A percentile compares a stretch with the other conserved stretches of the same genome.
Conservation (phyloP, 768 basidiomycete genomes). For the Leccinum sublutescens region DNA sequence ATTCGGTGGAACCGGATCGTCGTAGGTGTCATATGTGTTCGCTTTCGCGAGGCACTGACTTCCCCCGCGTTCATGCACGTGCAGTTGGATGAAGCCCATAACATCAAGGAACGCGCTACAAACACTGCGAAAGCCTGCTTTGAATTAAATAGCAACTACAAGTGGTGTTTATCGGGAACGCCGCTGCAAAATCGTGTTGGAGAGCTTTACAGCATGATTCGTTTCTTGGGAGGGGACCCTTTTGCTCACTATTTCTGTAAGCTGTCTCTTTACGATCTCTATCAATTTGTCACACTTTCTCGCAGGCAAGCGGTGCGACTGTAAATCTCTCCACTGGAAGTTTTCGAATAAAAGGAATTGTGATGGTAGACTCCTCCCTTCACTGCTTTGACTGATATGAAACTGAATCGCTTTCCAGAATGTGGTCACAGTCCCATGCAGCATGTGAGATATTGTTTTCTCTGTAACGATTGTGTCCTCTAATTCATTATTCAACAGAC, state of each 20-base stretch:
- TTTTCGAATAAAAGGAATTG: constrained; percentile 82
- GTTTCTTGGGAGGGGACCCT: constrained; percentile 91
- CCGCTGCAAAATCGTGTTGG: constrained; percentile 99
- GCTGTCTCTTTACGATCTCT: constrained; percentile 22
- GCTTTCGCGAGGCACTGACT: neutral
- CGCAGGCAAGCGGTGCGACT: constrained; percentile 83
- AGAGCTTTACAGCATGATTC: constrained; percentile 91
- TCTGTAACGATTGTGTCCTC: neutral
- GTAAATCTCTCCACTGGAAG: constrained; percentile 94
- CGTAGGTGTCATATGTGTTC: constrained; percentile 38
- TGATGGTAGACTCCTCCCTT: constrained; percentile 52
- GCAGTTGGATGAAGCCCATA: constrained; percentile 94
- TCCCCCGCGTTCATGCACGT: neutral
- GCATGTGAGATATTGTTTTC: constrained; percentile 47
- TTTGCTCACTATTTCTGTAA: constrained; percentile 90
- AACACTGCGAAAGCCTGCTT: constrained; percentile 99
- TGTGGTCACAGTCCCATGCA: constrained; percentile 87
- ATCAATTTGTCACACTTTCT: neutral
- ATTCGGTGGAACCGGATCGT: constrained; percentile 84
- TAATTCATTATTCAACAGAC: constrained; percentile 46
- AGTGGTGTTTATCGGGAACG: constrained; percentile 97
- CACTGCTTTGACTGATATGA: neutral
- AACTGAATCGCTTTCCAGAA: constrained; percentile 41
- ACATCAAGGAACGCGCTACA: constrained; percentile 92
- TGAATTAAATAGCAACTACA: constrained; percentile 73